Evolutionary conservation across 2,329 filamentous ascomycete genomes (phyloP), one percentile per base, ranked within the genome.

Genomic region (Fusarium incarnatum): DNA sequence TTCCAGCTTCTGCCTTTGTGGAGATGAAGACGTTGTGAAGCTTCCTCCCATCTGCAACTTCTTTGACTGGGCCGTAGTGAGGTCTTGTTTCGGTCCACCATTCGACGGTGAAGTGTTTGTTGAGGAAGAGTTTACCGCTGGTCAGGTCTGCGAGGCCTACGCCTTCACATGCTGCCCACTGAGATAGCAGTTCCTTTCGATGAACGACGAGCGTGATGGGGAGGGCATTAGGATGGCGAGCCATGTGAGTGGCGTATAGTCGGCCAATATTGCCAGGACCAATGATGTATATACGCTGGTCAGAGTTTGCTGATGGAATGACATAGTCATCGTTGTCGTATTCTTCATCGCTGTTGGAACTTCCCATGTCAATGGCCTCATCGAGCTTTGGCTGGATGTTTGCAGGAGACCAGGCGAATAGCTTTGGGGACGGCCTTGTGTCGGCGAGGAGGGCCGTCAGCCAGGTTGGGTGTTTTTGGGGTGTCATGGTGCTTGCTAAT

Each of bases 41-140:
- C 12, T 64, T 55, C 20, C 55, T 49, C 3, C 60, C 60, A 6
- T 34, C 48, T 49, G 60, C 48, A 1, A 60, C 60, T 41, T 64
- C 60, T 13, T 18, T 60, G 2, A 64, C 48, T 6, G 56, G 56
- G 30, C 60, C 60, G 18, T 55, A 44, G 6, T 40, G 42, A 40
- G 60, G 60, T 11, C 28, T 23, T 2, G 42, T 44, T 9, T 64
- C 60, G 0, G 60, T 64, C 60, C 60, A 64, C 60, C 60, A 64
- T 5, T 64, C 60, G 4, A 64, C n/a, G 1, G 22, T 47, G 20
- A 64, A 64, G 5, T 13, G 16, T 11, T 64, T 64, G 48, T 27
- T 60, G n/a, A 25, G 42, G 13, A 64, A 32, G 6, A 64, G 1
- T 13, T 42, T 60, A 2, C 48, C 56, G 1, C 13, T 22, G 3